Evolutionary conservation across 2,329 filamentous ascomycete species (phyloP).

Genomic region (Xylariales sp.): DNA sequence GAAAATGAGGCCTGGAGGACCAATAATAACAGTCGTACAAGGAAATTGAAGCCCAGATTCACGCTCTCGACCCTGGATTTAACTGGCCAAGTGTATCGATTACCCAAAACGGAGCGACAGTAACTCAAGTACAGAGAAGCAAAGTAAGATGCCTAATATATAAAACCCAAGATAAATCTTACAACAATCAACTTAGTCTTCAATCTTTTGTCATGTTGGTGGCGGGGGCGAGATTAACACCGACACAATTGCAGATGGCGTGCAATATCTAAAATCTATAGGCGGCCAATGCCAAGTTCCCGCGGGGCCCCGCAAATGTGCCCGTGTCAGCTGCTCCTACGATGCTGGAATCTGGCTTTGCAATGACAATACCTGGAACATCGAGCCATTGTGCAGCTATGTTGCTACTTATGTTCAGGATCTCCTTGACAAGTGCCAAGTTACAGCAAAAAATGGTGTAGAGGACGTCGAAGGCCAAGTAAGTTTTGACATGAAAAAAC

Average conservation of each 20-base stretch:
- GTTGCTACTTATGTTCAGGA: conserved; percentile 11
- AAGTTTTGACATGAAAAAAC: not conserved
- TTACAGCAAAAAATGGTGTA: not conserved
- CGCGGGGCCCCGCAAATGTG: conserved; percentile 7
- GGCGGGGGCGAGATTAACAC: not conserved
- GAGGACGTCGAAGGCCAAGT: not conserved
- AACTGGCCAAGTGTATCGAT: not conserved
- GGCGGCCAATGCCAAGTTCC: not conserved
- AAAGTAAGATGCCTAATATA: too few species aligned
- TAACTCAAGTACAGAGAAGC: too few species aligned
- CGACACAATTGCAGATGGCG: not conserved
- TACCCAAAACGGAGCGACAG: too few species aligned
- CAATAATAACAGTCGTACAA: conserved; percentile 1
- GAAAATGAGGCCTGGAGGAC: not conserved
- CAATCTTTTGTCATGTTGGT: not conserved
- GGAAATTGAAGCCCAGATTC: not conserved
- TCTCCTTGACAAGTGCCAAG: not conserved
- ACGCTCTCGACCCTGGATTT: not conserved
- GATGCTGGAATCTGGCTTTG: conserved; percentile 12
- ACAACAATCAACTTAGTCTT: not conserved
- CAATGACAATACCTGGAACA: conserved; percentile 9
- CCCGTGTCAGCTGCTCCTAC: conserved; percentile 6
- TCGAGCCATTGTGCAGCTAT: conserved; percentile 4
- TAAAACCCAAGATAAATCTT: too few species aligned
- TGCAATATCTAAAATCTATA: not conserved